Conservation (phyloP, 1,139 yeast genomes). For the Waltiozyma sp. region DNA sequence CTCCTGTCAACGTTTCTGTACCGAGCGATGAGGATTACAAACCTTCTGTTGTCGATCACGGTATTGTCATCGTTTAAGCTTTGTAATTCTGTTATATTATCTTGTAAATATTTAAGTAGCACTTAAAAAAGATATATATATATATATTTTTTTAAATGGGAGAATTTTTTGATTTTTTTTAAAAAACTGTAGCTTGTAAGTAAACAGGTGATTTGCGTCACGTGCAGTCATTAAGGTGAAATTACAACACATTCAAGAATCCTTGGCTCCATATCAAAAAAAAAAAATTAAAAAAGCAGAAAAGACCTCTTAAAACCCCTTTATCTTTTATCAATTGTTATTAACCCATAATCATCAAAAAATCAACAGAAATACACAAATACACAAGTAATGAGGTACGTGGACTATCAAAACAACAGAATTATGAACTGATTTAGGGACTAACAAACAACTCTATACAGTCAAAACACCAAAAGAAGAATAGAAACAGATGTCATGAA, state of each 20-base stretch:
- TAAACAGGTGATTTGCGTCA: neutral
- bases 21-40: constrained; percentile 45
- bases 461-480: constrained; percentile 51
- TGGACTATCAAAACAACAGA: neutral
- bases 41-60: constrained; percentile 29
- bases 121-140: too few species aligned
- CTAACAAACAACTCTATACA: neutral
- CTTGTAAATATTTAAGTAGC: constrained; percentile 4
- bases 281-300: neutral
- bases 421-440: neutral
- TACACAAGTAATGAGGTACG: constrained; percentile 6
- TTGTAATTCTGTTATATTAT: neutral
- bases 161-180: too few species aligned
- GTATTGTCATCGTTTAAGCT: constrained; percentile 28
- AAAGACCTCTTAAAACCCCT: too few species aligned
- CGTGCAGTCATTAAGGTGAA: too few species aligned
- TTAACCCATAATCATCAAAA: too few species aligned
- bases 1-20: constrained; percentile 51
- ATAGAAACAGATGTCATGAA: constrained; percentile 97
- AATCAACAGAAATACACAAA: neutral
- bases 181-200: too few species aligned
- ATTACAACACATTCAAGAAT: too few species aligned
- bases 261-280: neutral
- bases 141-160: too few species aligned
- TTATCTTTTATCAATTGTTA: neutral